Evolutionary conservation across 768 basidiomycete genomes (phyloP).

Genomic region (Cantharellus cinnabarinus): DNA sequence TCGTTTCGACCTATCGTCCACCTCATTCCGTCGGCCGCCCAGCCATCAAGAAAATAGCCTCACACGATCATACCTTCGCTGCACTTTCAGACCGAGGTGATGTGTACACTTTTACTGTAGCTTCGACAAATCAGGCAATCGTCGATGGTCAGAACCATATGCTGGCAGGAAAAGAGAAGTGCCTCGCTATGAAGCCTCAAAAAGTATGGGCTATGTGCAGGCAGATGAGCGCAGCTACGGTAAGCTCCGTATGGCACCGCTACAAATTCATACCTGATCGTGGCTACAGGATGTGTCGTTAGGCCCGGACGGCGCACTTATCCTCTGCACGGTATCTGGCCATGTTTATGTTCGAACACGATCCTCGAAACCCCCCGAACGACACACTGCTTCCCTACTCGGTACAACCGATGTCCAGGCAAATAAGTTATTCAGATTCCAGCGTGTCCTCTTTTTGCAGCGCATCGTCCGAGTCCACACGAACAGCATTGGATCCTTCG

Average conservation of each 20-base stretch:
- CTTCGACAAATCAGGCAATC: conserved; percentile 3
- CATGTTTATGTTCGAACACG: conserved; percentile 78
- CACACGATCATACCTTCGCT: conserved; percentile 61
- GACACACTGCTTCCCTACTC: conserved; percentile 23
- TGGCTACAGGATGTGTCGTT: conserved; percentile 58
- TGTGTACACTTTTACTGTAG: conserved; percentile 56
- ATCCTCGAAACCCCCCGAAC: conserved; percentile 17
- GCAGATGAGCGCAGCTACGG: conserved; percentile 66
- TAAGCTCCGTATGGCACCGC: conserved; percentile 13
- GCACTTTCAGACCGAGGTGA: conserved; percentile 77
- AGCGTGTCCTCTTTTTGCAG: conserved; percentile 61
- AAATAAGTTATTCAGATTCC: conserved; percentile 36
- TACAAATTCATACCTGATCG: not conserved
- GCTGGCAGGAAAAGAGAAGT: conserved; percentile 17
- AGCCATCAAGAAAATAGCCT: conserved; percentile 57
- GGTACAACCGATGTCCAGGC: not conserved
- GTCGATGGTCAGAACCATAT: conserved; percentile 6
- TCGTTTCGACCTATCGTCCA: conserved; percentile 51
- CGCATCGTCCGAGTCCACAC: conserved; percentile 70
- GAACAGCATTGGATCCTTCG: conserved; percentile 76
- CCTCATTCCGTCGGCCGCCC: conserved; percentile 53
- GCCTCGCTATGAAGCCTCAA: conserved; percentile 45
- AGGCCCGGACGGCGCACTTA: conserved; percentile 68
- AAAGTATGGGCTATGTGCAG: conserved; percentile 79
- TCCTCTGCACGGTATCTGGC: conserved; percentile 86